Conservation (phyloP, 495 filamentous ascomycete genomes). For the Lentithecium fluviatile region DNA sequence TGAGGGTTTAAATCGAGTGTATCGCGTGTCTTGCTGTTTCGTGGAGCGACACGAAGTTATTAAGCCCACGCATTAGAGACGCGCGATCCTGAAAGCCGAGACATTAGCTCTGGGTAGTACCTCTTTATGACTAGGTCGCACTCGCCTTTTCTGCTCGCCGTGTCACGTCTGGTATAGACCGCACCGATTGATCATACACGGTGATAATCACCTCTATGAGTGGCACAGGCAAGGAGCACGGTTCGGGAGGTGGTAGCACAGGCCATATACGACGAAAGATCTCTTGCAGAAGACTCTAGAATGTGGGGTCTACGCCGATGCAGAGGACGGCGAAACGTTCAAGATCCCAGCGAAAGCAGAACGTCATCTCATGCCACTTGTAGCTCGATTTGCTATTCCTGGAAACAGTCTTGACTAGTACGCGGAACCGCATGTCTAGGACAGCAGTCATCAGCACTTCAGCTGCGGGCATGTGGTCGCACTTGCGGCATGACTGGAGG, state of each 20-base stretch:
- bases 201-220: slow-evolving; percentile 9
- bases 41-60: slow-evolving; percentile 9
- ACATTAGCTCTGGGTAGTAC: not conserved
- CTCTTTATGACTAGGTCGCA: not conserved
- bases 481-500: no score
- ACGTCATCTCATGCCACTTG: slow-evolving; percentile 19
- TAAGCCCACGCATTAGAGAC: not conserved
- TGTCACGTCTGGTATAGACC: slow-evolving; percentile 18
- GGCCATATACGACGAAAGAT: slow-evolving; percentile 12
- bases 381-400: not conserved
- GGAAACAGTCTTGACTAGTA: no score
- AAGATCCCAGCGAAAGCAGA: slow-evolving; percentile 10
- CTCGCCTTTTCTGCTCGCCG: slow-evolving; percentile 13
- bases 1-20: slow-evolving; percentile 14
- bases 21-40: slow-evolving; percentile 17
- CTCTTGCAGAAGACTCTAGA: not conserved
- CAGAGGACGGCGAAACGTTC: slow-evolving; percentile 4
- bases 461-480: no score
- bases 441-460: no score
- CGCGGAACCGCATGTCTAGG: no score
- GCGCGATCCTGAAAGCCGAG: not conserved
- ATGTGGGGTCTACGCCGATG: slow-evolving; percentile 9
- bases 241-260: slow-evolving; percentile 6
- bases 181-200: slow-evolving; percentile 12
- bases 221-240: slow-evolving; percentile 21